A percentile compares a stretch with the other conserved stretches of the same genome.
Conservation (phyloP, 352 stramenopile genomes). For the Phytophthora pini region DNA sequence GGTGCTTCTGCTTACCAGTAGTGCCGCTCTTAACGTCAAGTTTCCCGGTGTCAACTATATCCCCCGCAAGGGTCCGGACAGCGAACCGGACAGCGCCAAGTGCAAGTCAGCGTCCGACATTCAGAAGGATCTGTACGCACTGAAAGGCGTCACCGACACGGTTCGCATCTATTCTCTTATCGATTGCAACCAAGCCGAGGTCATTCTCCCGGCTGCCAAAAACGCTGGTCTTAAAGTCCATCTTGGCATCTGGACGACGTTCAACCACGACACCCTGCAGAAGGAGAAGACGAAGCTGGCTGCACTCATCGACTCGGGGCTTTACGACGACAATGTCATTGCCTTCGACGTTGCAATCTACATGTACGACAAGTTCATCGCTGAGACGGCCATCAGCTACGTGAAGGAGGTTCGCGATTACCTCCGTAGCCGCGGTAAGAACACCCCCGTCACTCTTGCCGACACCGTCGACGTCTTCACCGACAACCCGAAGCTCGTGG, state of each 20-base stretch:
- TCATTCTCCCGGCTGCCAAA: conserved; percentile 57
- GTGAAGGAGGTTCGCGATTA: conserved; percentile 59
- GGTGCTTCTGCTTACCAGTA: conserved; percentile 17
- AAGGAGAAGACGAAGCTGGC: conserved; percentile 54
- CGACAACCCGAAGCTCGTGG: conserved; percentile 56
- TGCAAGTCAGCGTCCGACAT: conserved; percentile 63
- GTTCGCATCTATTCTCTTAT: conserved; percentile 77
- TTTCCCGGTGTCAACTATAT: conserved; percentile 85
- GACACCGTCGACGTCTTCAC: conserved; percentile 77
- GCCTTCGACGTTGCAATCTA: conserved; percentile 74
- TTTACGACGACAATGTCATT: conserved; percentile 60
- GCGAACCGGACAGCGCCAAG: conserved; percentile 33
- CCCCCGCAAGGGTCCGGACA: conserved; percentile 60
- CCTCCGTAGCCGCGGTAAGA: conserved; percentile 44
- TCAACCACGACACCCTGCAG: conserved; percentile 40
- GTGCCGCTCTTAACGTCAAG: conserved; percentile 50
- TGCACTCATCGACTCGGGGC: conserved; percentile 40
- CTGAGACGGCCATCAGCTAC: conserved; percentile 57
- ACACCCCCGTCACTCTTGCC: conserved; percentile 66
- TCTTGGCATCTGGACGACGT: conserved; percentile 70
- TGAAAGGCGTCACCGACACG: conserved; percentile 54
- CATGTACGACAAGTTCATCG: conserved; percentile 53
- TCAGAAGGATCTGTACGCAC: conserved; percentile 53
- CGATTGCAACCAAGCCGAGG: conserved; percentile 55
- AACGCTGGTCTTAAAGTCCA: conserved; percentile 56